Percentiles rank a stretch among this genome's conserved stretches.
Conservation (phyloP, 1,284 basidiomycete genomes). For the Takashimella koratensis region DNA sequence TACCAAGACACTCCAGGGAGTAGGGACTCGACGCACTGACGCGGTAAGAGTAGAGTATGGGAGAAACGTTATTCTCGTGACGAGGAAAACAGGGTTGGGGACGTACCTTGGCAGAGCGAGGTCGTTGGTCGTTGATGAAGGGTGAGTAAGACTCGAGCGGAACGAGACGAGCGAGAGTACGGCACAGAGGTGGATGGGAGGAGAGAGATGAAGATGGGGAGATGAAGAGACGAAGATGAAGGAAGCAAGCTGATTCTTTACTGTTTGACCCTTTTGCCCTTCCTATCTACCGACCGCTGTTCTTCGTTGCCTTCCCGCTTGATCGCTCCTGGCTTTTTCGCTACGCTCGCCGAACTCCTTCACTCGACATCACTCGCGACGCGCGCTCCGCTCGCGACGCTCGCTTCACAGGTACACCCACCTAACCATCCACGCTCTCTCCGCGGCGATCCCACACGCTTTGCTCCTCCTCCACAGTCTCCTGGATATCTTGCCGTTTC, state of each 20-base stretch:
- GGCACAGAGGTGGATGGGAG: neutral
- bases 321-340: too few relatives aligned
- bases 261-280: too few relatives aligned
- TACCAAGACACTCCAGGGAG: conserved; percentile 36
- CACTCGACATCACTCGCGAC: too few relatives aligned
- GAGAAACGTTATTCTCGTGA: conserved; percentile 73
- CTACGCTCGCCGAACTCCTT: too few relatives aligned
- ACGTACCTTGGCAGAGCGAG: conserved; percentile 76
- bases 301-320: too few relatives aligned
- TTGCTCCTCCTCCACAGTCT: conserved; percentile 67
- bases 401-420: conserved; percentile 53
- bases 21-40: conserved; percentile 29
- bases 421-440: conserved; percentile 73
- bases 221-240: too few relatives aligned
- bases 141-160: conserved; percentile 53
- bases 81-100: conserved; percentile 69
- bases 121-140: conserved; percentile 68
- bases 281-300: too few relatives aligned
- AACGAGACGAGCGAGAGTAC: neutral
- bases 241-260: too few relatives aligned
- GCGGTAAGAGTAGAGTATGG: conserved; percentile 49
- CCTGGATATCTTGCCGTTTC: conserved; percentile 68
- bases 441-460: conserved; percentile 80
- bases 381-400: neutral
- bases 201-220: too few relatives aligned